Conservation (phyloP, 1,284 basidiomycete species). For the Phenoliferia sp. region DNA sequence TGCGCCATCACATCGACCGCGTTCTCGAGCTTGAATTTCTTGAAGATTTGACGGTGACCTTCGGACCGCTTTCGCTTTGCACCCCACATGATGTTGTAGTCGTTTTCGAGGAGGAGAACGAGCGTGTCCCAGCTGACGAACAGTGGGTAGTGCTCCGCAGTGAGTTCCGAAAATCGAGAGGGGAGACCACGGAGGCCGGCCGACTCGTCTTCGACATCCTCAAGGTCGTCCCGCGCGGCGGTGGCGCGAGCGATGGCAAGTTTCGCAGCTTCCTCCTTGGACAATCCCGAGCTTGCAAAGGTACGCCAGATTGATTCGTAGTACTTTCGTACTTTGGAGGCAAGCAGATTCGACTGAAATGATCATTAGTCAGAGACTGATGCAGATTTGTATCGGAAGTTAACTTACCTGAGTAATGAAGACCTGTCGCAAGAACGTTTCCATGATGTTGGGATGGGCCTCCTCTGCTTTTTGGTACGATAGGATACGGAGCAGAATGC, state of each 20-base stretch:
- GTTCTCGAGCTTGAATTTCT: background rate
- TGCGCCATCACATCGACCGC: background rate
- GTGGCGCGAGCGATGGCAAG: background rate
- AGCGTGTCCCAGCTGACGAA: slow-evolving; percentile 57
- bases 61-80: background rate
- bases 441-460: background rate
- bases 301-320: slow-evolving; percentile 37
- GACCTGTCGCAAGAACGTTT: slow-evolving; percentile 53
- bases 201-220: slow-evolving; percentile 10
- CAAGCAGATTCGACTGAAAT: slow-evolving; percentile 1
- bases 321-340: slow-evolving; percentile 49
- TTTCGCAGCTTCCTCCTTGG: slow-evolving; percentile 1
- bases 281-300: background rate
- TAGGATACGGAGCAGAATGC: background rate
- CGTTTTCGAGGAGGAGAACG: slow-evolving; percentile 34
- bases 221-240: background rate
- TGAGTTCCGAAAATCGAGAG: slow-evolving; percentile 51
- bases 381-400: no score
- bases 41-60: background rate
- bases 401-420: slow-evolving; percentile 69
- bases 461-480: background rate
- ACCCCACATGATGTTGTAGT: slow-evolving; percentile 19
- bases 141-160: slow-evolving; percentile 55
- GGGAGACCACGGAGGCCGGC: slow-evolving; percentile 49
- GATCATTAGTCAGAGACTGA: no score